Percentiles rank a stretch among this genome's conserved stretches.
Evolutionary conservation across 148 eudicot species (phyloP).

Genomic region (Nepenthes gracilis): DNA sequence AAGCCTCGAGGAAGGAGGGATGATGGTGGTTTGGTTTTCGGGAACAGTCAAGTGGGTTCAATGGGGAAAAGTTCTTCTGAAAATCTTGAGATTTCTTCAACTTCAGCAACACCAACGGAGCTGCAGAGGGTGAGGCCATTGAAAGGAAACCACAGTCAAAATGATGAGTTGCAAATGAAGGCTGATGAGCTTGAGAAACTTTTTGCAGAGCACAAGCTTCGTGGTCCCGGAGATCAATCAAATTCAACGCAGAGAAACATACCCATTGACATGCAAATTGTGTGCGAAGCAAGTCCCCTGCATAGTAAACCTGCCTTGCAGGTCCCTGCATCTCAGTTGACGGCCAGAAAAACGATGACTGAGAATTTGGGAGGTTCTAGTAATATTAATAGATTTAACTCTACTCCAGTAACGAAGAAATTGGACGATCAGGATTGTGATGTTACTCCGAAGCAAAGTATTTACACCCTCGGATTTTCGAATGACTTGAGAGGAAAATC

Average conservation of each 20-base stretch:
- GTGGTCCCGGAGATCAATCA: conserved; percentile 54
- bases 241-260: conserved; percentile 46
- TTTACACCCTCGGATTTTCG: conserved; percentile 35
- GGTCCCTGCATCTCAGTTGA: conserved; percentile 20
- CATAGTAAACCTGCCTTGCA: conserved; percentile 20
- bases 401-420: conserved; percentile 23
- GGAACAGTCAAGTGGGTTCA: conserved; percentile 16
- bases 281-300: conserved; percentile 23
- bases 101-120: conserved; percentile 30
- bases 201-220: conserved; percentile 82
- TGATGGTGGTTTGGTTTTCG: conserved; percentile 20
- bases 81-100: conserved; percentile 23
- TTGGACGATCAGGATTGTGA: conserved; percentile 29
- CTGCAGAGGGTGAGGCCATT: conserved; percentile 60
- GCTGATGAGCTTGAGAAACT: conserved; percentile 95
- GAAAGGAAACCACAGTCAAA: conserved; percentile 67
- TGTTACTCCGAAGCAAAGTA: conserved; percentile 34
- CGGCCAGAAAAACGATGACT: conserved; percentile 13
- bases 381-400: conserved; percentile 19
- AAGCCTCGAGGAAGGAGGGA: conserved; percentile 28
- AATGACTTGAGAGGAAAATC: conserved; percentile 69
- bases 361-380: conserved; percentile 26
- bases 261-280: conserved; percentile 28
- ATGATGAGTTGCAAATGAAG: conserved; percentile 79
- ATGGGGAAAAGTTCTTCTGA: conserved; percentile 21